Evolutionary conservation across 306 rosid species (phyloP).

Genomic region (Rubus idaeus): DNA sequence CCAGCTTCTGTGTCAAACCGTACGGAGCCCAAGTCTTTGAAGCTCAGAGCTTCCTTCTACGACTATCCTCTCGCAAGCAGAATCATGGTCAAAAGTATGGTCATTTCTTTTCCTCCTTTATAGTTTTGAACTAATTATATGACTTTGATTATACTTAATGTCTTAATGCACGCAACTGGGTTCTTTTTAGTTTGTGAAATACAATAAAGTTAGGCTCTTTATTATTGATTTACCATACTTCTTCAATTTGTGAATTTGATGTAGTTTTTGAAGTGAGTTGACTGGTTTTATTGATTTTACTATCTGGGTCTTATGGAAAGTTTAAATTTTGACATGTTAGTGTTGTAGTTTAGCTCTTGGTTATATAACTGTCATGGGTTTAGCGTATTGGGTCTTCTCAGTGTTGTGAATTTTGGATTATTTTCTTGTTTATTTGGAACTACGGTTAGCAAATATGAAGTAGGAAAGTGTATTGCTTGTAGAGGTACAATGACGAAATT

Average conservation of each 20-base stretch:
- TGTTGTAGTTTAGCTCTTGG: not conserved
- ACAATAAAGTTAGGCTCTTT: not conserved
- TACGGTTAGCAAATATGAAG: not conserved
- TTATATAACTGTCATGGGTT: not conserved
- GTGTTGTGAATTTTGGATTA: not conserved
- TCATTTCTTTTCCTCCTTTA: constrained; percentile 5
- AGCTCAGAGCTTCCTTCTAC: constrained; percentile 53
- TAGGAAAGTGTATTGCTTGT: not conserved
- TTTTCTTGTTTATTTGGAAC: not conserved
- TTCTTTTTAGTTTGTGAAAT: not conserved
- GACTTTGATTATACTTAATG: not conserved
- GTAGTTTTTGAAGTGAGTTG: not conserved
- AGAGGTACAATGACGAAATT: not conserved
- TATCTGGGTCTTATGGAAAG: not conserved
- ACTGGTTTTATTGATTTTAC: not conserved
- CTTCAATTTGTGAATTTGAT: constrained; percentile 2
- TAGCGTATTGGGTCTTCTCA: constrained; percentile 4
- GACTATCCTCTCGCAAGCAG: constrained; percentile 79
- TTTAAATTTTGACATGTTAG: no score
- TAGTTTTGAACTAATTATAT: not conserved
- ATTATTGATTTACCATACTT: not conserved
- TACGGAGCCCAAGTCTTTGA: constrained; percentile 24
- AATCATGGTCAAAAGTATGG: constrained; percentile 60
- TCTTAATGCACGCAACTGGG: not conserved
- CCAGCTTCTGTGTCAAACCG: not conserved